A percentile compares a stretch with the other conserved stretches of the same genome.
Conservation (phyloP, 2,329 filamentous ascomycete species). For the Aspergillus oerlinghausenensis region DNA sequence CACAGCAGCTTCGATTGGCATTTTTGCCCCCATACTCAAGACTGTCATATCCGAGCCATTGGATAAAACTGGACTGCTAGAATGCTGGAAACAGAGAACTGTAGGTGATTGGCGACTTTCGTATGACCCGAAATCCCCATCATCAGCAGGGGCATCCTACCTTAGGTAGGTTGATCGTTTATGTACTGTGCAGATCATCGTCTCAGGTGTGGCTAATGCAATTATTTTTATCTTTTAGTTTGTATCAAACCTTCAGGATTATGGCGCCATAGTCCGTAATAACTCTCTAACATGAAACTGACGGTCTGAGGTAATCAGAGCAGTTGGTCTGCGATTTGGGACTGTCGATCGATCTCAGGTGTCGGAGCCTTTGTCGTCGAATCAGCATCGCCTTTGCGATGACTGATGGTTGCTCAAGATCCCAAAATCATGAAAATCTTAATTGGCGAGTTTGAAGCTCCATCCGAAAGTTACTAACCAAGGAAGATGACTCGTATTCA, state of each 20-base stretch:
- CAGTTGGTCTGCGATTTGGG: not conserved
- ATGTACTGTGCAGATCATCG: not conserved
- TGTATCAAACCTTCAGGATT: not conserved
- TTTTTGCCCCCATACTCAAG: not conserved
- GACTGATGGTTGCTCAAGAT: not conserved
- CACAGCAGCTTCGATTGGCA: not conserved
- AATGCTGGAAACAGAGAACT: not conserved
- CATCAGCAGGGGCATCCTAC: not conserved
- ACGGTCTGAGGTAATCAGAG: not conserved
- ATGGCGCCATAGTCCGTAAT: not conserved
- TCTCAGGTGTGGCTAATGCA: not conserved
- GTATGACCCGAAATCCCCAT: not conserved
- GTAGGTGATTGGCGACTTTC: not conserved
- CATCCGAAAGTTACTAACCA: not conserved
- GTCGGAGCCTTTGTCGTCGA: not conserved
- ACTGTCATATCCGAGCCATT: not conserved
- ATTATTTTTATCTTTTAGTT: not conserved
- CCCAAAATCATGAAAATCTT: not conserved
- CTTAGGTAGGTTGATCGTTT: not conserved
- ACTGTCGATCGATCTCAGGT: conserved; percentile 1
- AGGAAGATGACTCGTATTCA: not conserved
- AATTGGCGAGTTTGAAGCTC: not conserved
- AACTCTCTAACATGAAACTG: not conserved
- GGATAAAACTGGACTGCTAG: not conserved
- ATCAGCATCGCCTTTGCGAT: not conserved